Evolutionary conservation across 2,329 filamentous ascomycete genomes (phyloP).

Genomic region (Lasiodiplodia sp.): DNA sequence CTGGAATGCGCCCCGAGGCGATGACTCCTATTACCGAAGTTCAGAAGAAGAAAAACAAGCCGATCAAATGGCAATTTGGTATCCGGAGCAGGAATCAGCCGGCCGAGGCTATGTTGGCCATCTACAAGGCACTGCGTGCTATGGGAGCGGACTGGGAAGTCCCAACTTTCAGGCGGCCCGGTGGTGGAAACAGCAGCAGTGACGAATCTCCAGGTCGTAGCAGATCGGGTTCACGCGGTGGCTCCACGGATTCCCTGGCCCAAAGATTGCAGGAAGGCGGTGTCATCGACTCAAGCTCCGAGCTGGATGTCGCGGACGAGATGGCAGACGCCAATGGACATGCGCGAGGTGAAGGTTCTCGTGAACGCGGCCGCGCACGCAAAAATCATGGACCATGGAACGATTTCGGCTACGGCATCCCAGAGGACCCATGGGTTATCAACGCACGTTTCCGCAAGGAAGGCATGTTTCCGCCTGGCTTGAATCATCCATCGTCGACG

Average conservation of each 20-base stretch:
- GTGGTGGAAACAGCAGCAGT: conserved; percentile 52
- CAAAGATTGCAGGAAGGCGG: conserved; percentile 21
- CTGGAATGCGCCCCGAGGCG: conserved; percentile 56
- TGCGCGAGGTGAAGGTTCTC: conserved; percentile 30
- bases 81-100: conserved; percentile 94
- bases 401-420: conserved; percentile 77
- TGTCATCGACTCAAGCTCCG: conserved; percentile 25
- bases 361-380: conserved; percentile 46
- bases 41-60: conserved; percentile 71
- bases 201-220: conserved; percentile 30
- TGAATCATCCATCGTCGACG: conserved; percentile 57
- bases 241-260: conserved; percentile 26
- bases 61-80: conserved; percentile 96
- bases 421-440: conserved; percentile 94
- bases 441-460: conserved; percentile 87
- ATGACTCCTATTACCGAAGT: conserved; percentile 60
- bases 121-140: conserved; percentile 88
- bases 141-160: conserved; percentile 88
- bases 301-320: conserved; percentile 18
- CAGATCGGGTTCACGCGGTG: conserved; percentile 24
- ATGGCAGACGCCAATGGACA: conserved; percentile 15
- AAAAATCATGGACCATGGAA: conserved; percentile 55
- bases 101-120: conserved; percentile 91
- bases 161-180: conserved; percentile 49
- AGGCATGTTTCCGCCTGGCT: conserved; percentile 68